These are phyloP conservation scores for Fusarium sp. DNA, from an alignment of 2,329 filamentous ascomycete genomes.

Conservation along the genomic window DNA sequence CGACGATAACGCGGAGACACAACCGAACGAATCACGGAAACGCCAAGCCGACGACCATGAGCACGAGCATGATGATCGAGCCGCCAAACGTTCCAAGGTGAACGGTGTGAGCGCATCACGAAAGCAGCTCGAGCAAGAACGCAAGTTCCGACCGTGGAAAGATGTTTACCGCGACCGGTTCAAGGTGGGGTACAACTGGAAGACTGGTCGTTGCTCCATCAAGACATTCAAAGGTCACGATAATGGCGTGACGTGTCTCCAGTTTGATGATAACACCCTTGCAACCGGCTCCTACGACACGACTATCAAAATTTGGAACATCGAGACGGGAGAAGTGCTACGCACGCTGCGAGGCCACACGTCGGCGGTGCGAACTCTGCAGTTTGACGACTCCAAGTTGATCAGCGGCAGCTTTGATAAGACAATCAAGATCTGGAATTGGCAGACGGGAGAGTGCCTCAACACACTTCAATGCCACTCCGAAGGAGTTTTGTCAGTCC, in stretches of 20 bases:
- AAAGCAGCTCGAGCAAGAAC: constrained; percentile 55
- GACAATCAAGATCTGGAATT: constrained; percentile 95
- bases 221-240: constrained; percentile 86
- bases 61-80: constrained; percentile 39
- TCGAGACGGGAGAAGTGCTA: constrained; percentile 86
- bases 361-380: constrained; percentile 84
- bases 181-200: constrained; percentile 97
- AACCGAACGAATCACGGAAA: constrained; percentile 49
- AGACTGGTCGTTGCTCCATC: constrained; percentile 87
- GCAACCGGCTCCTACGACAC: constrained; percentile 95
- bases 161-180: constrained; percentile 96
- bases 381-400: constrained; percentile 92
- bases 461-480: constrained; percentile 83
- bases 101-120: constrained; percentile 43
- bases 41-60: constrained; percentile 48
- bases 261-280: constrained; percentile 86
- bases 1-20: constrained; percentile 38
- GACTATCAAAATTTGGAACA: constrained; percentile 96
- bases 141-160: constrained; percentile 82
- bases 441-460: constrained; percentile 88
- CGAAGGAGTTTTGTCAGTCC: constrained; percentile 84
- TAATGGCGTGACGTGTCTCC: constrained; percentile 72
- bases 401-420: constrained; percentile 90
- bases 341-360: constrained; percentile 87
- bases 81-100: constrained; percentile 51